Conservation (phyloP, 1,284 basidiomycete genomes). For the Hymenochaete sp. region DNA sequence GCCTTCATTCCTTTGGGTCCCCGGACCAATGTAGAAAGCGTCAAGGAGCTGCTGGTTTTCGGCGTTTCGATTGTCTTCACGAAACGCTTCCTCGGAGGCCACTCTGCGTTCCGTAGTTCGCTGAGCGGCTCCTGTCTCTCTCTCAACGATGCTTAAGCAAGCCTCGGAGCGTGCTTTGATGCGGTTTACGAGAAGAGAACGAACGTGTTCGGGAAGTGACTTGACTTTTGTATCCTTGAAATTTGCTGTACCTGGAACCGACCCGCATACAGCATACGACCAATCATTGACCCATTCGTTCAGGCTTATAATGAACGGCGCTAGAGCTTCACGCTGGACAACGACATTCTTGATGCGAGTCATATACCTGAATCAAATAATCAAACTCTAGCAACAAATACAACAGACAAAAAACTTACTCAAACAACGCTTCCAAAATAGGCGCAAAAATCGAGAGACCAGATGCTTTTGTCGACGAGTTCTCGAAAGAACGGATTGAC, state of each 20-base stretch:
- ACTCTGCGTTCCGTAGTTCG: slow-evolving; percentile 1
- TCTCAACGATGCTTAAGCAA: slow-evolving; percentile 37
- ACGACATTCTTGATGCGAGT: slow-evolving; percentile 51
- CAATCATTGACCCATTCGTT: slow-evolving; percentile 39
- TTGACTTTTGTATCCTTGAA: no score
- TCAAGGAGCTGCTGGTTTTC: slow-evolving; percentile 25
- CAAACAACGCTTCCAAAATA: slow-evolving; percentile 39
- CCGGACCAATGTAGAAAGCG: slow-evolving; percentile 46
- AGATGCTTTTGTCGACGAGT: slow-evolving; percentile 22
- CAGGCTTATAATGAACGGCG: slow-evolving; percentile 34
- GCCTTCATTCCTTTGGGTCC: slow-evolving; percentile 38
- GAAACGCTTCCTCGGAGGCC: neutral
- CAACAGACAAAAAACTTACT: slow-evolving; percentile 33
- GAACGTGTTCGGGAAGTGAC: no score
- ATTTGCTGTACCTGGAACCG: no score
- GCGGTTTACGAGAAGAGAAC: slow-evolving; percentile 31
- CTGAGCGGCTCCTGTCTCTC: slow-evolving; percentile 25
- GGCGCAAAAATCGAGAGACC: slow-evolving; percentile 41
- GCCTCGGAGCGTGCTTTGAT: slow-evolving; percentile 35
- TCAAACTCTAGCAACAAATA: neutral
- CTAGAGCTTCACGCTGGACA: slow-evolving; percentile 38
- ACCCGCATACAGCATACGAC: slow-evolving; percentile 31
- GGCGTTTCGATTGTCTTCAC: slow-evolving; percentile 19
- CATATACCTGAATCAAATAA: slow-evolving; percentile 36
- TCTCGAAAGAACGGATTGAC: slow-evolving; percentile 32